Percentiles rank a stretch among this genome's conserved stretches.
Conservation (phyloP, 169 alveolate genomes). For the Perkinsus olseni region DNA sequence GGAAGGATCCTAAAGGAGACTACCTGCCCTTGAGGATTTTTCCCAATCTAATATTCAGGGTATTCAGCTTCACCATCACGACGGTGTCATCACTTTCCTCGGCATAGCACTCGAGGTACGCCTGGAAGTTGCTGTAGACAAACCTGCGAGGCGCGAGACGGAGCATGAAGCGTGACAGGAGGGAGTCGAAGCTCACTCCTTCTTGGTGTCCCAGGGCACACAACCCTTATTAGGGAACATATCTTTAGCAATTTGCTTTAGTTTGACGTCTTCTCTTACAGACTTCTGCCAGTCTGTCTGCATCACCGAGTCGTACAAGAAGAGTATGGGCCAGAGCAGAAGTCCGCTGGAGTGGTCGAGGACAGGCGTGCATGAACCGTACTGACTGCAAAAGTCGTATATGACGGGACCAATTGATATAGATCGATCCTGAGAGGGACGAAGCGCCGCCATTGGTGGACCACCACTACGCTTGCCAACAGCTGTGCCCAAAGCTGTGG, state of each 20-base stretch:
- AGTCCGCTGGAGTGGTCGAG: not conserved
- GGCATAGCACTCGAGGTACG: not conserved
- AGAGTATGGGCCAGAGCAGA: not conserved
- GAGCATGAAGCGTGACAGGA: not conserved
- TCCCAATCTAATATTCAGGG: not conserved
- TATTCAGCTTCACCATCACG: not conserved
- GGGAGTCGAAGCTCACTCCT: not conserved
- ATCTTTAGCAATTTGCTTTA: not conserved
- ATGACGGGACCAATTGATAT: not conserved
- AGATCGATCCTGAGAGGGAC: not conserved
- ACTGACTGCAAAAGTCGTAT: not conserved
- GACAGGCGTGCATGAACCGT: not conserved
- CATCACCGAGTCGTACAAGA: not conserved
- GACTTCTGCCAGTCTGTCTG: not conserved
- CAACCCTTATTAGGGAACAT: not conserved
- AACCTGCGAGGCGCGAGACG: not conserved
- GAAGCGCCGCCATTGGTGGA: no score
- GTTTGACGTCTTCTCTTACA: not conserved
- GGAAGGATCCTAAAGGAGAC: not conserved
- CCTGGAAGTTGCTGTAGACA: not conserved
- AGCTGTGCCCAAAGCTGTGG: no score
- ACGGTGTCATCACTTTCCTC: not conserved
- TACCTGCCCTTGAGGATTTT: not conserved
- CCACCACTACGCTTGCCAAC: no score
- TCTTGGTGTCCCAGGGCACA: not conserved